Evolutionary conservation across 495 filamentous ascomycete species (phyloP), one percentile per base, ranked within the genome.

Genomic region (Staphylotrichum tortipilum): DNA sequence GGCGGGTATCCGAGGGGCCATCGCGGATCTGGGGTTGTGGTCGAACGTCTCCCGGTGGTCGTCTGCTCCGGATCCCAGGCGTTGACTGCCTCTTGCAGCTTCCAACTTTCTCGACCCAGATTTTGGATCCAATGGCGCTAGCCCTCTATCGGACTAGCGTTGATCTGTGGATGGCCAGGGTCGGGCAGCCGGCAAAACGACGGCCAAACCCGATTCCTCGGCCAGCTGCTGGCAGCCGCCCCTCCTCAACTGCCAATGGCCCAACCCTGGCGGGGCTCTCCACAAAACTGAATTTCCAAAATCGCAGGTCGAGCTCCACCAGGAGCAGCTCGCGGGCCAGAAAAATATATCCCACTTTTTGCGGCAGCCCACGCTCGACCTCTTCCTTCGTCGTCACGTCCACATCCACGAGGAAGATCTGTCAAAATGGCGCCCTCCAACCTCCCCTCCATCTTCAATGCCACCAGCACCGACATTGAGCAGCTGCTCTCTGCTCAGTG

Each of bases 401-500:
- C 59, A 57, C 47, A n/a, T n/a, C n/a, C n/a, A 62, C 73, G 57
- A 61, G 57, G 63, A 57, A 63, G 74, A 58, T 73, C 76, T 72
- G 70, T 78, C 78, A 88, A 80, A 70, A 96, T 96, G 91, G 88
- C 91, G 67, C 88, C 90, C 66, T 76, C 84, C 52, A 90, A 95
- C 73, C 85, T 94, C 54, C 89, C 89, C 64, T 78, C 88, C 41
- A 80, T 83, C 57, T 94, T 96, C 86, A 72, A 75, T 69, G 73
- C 76, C 58, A 80, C 77, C 47, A 73, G 71, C 55, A 65, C 72
- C 74, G 92, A 98, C 79, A 94, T 98, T 78, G 92, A 98, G 86
- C 94, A 90, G 88, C 86, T 98, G 58, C 84, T 98, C 45, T 85
- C 89, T 64, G 92, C 92, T 66, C 89, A 96, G 75, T 84, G 81